Evolutionary conservation across 257 asterid species (phyloP).

Genomic region (Handroanthus guayacan): DNA sequence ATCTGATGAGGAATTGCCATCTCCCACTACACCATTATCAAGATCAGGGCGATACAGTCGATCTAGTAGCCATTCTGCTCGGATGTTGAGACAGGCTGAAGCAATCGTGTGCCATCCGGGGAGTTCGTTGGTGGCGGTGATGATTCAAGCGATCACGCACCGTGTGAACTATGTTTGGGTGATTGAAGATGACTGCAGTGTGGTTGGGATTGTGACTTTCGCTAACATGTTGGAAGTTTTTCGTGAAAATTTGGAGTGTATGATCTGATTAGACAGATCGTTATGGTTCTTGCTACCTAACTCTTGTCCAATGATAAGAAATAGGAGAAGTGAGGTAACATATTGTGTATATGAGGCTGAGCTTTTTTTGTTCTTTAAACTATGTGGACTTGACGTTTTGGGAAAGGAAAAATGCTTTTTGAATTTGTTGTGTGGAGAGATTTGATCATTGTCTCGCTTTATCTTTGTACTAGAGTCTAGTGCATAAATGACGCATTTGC

Average conservation of each 20-base stretch:
- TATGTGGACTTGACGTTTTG: slow-evolving; percentile 4
- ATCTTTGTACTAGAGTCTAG: too few species aligned
- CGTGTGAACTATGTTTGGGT: slow-evolving; percentile 79
- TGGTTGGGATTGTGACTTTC: slow-evolving; percentile 73
- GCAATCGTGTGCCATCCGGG: slow-evolving; percentile 68
- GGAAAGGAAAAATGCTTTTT: neutral
- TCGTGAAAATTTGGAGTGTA: slow-evolving; percentile 46
- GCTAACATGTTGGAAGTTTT: slow-evolving; percentile 52
- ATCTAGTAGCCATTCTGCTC: slow-evolving; percentile 55
- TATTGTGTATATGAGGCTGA: slow-evolving; percentile 35
- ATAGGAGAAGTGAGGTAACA: slow-evolving; percentile 6
- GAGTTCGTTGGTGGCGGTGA: slow-evolving; percentile 72
- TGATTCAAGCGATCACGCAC: slow-evolving; percentile 69
- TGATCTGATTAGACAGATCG: slow-evolving; percentile 20
- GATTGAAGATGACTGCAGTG: slow-evolving; percentile 64
- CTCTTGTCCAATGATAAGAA: neutral
- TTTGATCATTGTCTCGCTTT: too few species aligned
- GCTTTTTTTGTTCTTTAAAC: neutral
- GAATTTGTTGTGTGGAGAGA: too few species aligned
- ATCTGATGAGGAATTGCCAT: slow-evolving; percentile 58
- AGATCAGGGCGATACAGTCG: slow-evolving; percentile 22
- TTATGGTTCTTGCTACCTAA: neutral
- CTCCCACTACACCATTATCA: slow-evolving; percentile 44
- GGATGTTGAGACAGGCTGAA: slow-evolving; percentile 63
- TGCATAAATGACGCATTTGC: too few species aligned